A percentile compares a stretch with the other conserved stretches of the same genome.
These are phyloP conservation scores for Pythium rishiriense DNA, from an alignment of 352 stramenopile species.

Conservation along the genomic window DNA sequence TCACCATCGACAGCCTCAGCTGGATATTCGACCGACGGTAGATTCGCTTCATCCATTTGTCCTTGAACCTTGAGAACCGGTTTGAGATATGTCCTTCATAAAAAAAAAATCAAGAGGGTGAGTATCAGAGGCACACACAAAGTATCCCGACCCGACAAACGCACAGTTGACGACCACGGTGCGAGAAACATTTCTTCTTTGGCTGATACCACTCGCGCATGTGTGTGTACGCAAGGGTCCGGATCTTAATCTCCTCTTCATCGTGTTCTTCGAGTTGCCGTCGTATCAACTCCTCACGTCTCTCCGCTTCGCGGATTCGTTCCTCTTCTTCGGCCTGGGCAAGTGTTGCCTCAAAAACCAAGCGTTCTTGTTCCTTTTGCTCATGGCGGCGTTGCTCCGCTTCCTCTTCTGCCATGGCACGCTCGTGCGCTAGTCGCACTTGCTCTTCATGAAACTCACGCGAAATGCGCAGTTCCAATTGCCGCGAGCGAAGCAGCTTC, in stretches of 20 bases:
- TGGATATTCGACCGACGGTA: neutral
- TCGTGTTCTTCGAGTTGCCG: constrained; percentile 52
- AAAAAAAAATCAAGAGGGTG: constrained; percentile 1
- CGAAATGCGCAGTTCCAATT: constrained; percentile 17
- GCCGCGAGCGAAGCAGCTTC: constrained; percentile 3
- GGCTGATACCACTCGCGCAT: constrained; percentile 60
- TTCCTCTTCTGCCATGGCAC: constrained; percentile 4
- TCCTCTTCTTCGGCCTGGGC: constrained; percentile 26
- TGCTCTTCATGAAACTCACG: constrained; percentile 28
- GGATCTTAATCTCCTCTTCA: constrained; percentile 58
- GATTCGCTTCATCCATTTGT: neutral
- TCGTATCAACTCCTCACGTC: constrained; percentile 30
- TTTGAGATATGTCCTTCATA: constrained; percentile 55
- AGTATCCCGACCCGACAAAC: constrained; percentile 11
- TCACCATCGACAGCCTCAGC: neutral
- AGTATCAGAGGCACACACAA: neutral
- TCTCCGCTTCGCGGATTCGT: constrained; percentile 26
- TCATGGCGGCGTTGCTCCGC: constrained; percentile 11
- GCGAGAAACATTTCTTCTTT: constrained; percentile 63
- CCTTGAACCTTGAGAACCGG: constrained; percentile 34
- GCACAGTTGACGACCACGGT: constrained; percentile 56
- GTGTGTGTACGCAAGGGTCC: constrained; percentile 58
- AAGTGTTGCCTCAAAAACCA: constrained; percentile 8
- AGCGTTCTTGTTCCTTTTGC: constrained; percentile 13
- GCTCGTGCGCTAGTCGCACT: neutral